Evolutionary conservation across 176 grass and related monocot species (phyloP), one percentile per base, ranked within the genome.

Genomic region (Guadua angustifolia): DNA sequence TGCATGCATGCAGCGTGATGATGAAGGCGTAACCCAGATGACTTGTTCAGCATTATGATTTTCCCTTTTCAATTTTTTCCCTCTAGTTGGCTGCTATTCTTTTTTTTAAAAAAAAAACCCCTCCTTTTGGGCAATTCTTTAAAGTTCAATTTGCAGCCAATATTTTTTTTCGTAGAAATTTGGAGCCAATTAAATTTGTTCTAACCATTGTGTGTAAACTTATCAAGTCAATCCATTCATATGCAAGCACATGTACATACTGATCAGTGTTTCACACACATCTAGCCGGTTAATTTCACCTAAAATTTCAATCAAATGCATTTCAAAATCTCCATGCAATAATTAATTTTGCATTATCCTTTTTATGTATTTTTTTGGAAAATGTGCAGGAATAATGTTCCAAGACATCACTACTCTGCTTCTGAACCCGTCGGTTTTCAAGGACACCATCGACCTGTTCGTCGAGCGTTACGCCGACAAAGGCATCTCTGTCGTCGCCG

Each of bases 401-500:
- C 91, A 84, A 79, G 91, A 93, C 53, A 93, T 93, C 56, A 93
- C 91, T 5, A 93, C 91, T 9, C 73, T 93, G 62, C 80, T 93
- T 45, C 82, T 93, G 32, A 58, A 87, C 13, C 91, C 87, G 18
- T 79, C 64, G 63, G 87, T 81, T 21, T 92, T 92, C 75, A 92
- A 89, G 78, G 63, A 89, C 57, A 81, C 91, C 21, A 63, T 92
- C 3, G 91, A 92, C 82, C 71, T 92, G 69, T 92, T 92, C 25
- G 84, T 92, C 11, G 87, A 92, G 75, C 83, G 87, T 6, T 92
- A 92, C 66, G 35, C 75, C 19, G 67, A 44, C 32, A 90, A 89
- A 71, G 71, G 81, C 45, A 93, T 93, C 84, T 68, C 91, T 3
- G 57, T 82, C 24, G 91, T 93, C 3, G 91, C 91, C 1, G 91